Conservation (phyloP, 495 filamentous ascomycete genomes). For the Penicillium manginii region DNA sequence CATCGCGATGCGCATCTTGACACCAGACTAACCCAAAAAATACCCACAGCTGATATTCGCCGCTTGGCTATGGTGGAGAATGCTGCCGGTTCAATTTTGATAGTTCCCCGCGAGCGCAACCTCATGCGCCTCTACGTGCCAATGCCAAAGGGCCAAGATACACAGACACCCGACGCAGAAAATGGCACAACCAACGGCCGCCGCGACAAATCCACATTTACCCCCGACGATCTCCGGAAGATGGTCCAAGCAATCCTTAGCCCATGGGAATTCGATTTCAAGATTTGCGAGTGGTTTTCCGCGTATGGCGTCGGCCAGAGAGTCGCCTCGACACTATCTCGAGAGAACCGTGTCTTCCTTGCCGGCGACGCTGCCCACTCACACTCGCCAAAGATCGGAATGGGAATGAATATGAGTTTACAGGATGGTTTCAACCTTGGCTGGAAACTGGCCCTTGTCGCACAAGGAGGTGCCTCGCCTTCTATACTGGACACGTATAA, state of each 20-base stretch:
- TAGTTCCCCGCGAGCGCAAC: conserved; percentile 65
- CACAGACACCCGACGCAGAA: neutral
- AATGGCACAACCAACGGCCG: neutral
- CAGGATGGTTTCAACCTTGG: conserved; percentile 60
- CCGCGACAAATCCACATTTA: neutral
- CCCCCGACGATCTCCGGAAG: neutral
- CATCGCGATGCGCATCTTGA: conserved; percentile 53
- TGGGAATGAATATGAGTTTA: conserved; percentile 72
- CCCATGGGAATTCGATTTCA: neutral
- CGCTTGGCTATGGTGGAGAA: conserved; percentile 1
- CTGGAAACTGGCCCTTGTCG: conserved; percentile 68
- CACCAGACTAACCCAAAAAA: neutral
- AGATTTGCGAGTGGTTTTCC: neutral
- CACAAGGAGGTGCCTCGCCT: conserved; percentile 50
- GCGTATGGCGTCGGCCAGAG: conserved; percentile 59
- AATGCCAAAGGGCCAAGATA: conserved; percentile 29
- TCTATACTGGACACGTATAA: conserved; percentile 64
- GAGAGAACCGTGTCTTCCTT: conserved; percentile 58
- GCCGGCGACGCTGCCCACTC: conserved; percentile 39
- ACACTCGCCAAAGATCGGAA: conserved; percentile 69
- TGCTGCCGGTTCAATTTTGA: conserved; percentile 57
- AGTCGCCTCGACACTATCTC: conserved; percentile 60
- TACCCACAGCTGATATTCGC: neutral
- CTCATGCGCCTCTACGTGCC: conserved; percentile 68
- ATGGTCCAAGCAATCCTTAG: neutral